Percentiles rank a stretch among this genome's conserved stretches.
These are phyloP conservation scores for Hymenoscyphus linearis DNA, from an alignment of 2,329 filamentous ascomycete species.

Conservation along the genomic window DNA sequence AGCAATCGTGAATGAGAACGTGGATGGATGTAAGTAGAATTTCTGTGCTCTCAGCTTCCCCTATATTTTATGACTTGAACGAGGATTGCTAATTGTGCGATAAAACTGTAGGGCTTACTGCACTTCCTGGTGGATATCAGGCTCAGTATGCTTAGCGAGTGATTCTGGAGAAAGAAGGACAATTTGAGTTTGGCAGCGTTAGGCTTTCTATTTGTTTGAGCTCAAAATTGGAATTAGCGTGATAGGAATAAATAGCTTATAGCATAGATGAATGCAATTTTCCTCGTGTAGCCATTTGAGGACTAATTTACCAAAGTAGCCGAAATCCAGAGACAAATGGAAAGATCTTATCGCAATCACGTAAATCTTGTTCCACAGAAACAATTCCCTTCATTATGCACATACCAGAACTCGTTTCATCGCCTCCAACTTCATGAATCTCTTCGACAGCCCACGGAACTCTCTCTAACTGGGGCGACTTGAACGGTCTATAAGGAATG, in stretches of 20 bases:
- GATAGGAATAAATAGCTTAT: neutral
- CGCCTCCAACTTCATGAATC: neutral
- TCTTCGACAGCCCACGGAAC: neutral
- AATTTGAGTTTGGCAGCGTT: neutral
- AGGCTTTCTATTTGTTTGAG: neutral
- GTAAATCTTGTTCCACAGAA: too few species aligned
- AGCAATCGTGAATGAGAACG: slow-evolving; percentile 44
- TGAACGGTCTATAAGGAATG: neutral
- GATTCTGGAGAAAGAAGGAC: neutral
- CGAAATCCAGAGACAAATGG: too few species aligned
- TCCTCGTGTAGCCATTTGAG: neutral
- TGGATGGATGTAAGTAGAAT: slow-evolving; percentile 43
- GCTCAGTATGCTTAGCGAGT: slow-evolving; percentile 8
- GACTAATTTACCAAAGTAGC: too few species aligned
- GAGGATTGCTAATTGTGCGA: neutral
- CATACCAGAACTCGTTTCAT: neutral
- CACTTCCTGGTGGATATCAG: slow-evolving; percentile 18
- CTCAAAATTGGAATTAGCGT: neutral
- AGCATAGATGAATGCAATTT: neutral
- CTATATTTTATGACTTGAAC: neutral
- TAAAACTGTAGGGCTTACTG: slow-evolving; percentile 5
- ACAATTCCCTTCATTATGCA: neutral
- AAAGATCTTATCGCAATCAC: too few species aligned
- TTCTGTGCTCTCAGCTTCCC: neutral
- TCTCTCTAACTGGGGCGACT: neutral